Percentiles rank a stretch among this genome's conserved stretches.
Evolutionary conservation across 2,329 filamentous ascomycete species (phyloP).

Genomic region (Thelonectria blattea): DNA sequence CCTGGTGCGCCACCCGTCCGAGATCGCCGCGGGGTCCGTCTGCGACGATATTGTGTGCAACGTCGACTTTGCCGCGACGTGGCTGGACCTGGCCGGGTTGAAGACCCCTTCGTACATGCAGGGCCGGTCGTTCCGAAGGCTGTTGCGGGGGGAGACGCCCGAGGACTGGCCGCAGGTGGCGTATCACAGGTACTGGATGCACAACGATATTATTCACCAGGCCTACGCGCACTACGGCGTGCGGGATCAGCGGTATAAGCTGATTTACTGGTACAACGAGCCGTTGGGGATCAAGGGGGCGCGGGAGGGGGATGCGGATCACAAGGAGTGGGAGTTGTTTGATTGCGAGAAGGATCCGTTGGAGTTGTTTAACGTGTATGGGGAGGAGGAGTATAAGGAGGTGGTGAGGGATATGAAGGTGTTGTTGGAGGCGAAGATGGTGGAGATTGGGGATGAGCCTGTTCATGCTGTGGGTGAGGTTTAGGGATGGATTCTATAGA

Average conservation of each 20-base stretch:
- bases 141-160: conserved; percentile 48
- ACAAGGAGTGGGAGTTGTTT: conserved; percentile 61
- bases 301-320: conserved; percentile 45
- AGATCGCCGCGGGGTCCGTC: conserved; percentile 47
- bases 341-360: conserved; percentile 57
- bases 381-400: conserved; percentile 44
- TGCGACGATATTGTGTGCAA: conserved; percentile 58
- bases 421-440: conserved; percentile 56
- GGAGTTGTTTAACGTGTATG: conserved; percentile 56
- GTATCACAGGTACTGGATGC: conserved; percentile 64
- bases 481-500: background rate
- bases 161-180: conserved; percentile 57
- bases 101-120: conserved; percentile 57
- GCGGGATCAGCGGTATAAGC: conserved; percentile 57
- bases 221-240: conserved; percentile 60
- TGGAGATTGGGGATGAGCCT: conserved; percentile 56
- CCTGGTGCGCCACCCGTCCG: conserved; percentile 52
- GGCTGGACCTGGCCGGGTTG: conserved; percentile 52
- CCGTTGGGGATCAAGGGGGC: conserved; percentile 53
- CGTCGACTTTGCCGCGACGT: conserved; percentile 60
- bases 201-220: conserved; percentile 56
- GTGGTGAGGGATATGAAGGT: conserved; percentile 49
- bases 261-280: conserved; percentile 64
- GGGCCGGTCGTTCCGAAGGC: conserved; percentile 49
- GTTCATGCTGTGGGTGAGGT: conserved; percentile 33